Evolutionary conservation across 176 grass and related monocot species (phyloP).

Genomic region (Oryza meyeriana): DNA sequence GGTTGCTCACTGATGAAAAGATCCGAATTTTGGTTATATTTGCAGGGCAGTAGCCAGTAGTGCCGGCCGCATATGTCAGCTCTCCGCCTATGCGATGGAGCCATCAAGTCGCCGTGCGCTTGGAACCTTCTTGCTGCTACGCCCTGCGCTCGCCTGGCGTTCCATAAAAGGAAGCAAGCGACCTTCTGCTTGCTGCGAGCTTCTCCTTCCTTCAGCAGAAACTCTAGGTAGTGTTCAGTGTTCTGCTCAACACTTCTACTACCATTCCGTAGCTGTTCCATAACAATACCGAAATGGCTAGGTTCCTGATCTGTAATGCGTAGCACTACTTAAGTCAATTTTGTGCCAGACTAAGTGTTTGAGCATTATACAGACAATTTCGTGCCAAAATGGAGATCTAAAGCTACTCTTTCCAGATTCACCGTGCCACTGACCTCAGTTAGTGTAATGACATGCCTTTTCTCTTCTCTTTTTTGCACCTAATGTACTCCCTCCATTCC

Average conservation of each 20-base stretch:
- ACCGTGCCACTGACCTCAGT: not conserved
- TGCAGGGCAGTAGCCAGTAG: slow-evolving; percentile 11
- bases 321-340: not conserved
- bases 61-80: slow-evolving; percentile 17
- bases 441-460: not conserved
- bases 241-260: not conserved
- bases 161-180: not conserved
- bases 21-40: not conserved
- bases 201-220: slow-evolving; percentile 9
- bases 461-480: not conserved
- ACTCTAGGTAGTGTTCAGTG: slow-evolving; percentile 19
- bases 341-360: not conserved
- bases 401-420: not conserved
- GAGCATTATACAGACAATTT: not conserved
- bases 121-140: not conserved
- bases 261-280: not conserved
- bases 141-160: not conserved
- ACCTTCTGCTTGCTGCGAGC: not conserved
- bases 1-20: not conserved
- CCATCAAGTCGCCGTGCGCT: not conserved
- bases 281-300: not conserved
- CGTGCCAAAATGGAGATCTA: not conserved
- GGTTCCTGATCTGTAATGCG: not conserved
- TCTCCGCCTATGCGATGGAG: slow-evolving; percentile 23
- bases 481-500: too few species aligned